Evolutionary conservation across 2,329 filamentous ascomycete genomes (phyloP).

Genomic region (Clonostachys rhizophaga): DNA sequence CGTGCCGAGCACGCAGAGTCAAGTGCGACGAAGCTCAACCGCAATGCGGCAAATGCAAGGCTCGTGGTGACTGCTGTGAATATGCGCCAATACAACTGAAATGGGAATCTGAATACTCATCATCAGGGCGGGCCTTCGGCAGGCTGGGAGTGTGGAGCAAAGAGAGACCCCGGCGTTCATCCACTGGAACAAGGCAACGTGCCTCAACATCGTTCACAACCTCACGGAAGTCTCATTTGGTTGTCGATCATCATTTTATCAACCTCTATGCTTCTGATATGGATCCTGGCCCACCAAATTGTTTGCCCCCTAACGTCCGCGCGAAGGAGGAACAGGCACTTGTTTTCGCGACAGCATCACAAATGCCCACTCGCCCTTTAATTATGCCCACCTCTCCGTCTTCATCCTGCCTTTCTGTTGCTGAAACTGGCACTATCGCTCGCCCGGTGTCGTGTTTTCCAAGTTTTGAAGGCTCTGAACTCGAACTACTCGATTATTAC

Average conservation of each 20-base stretch:
- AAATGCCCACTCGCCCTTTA: too few species aligned
- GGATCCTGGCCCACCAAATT: not conserved
- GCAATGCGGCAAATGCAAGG: conserved; percentile 1
- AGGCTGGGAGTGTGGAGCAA: conserved; percentile 4
- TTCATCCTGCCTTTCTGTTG: too few species aligned
- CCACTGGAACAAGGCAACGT: not conserved
- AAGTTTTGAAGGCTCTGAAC: conserved; percentile 1
- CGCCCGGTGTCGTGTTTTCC: conserved; percentile 1
- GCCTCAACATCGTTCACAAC: not conserved
- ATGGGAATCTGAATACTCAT: conserved; percentile 4
- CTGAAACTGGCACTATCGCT: not conserved
- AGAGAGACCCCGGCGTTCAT: not conserved
- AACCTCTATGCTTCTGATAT: not conserved
- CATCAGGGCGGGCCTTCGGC: conserved; percentile 3
- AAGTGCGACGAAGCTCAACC: conserved; percentile 6
- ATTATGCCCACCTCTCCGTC: not conserved
- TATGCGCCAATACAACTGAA: conserved; percentile 1
- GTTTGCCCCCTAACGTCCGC: too few species aligned
- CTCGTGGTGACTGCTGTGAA: conserved; percentile 2
- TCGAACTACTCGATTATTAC: conserved; percentile 3
- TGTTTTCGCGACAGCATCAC: too few species aligned
- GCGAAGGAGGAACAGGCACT: too few species aligned
- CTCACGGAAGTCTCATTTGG: not conserved
- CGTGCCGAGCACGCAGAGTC: conserved; percentile 5
- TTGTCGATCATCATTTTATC: not conserved